Conservation (phyloP, 2,329 filamentous ascomycete species). For the Venturia nashicola region DNA sequence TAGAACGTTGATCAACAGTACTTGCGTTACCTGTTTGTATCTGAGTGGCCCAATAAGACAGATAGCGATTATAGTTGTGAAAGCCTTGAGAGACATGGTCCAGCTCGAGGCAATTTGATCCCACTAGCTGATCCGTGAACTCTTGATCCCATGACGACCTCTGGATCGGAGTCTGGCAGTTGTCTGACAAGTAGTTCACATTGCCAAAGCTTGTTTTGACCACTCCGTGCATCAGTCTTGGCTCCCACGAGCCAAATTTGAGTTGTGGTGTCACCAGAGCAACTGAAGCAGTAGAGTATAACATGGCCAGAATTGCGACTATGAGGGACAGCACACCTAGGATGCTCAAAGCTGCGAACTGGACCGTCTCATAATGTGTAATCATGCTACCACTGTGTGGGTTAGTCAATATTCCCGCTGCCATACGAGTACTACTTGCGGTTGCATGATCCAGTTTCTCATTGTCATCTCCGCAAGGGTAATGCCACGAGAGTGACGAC, state of each 20-base stretch:
- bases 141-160: slow-evolving; percentile 24
- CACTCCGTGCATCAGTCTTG: slow-evolving; percentile 38
- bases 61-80: slow-evolving; percentile 55
- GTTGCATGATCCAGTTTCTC: slow-evolving; percentile 51
- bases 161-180: slow-evolving; percentile 51
- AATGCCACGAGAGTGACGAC: slow-evolving; percentile 45
- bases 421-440: slow-evolving; percentile 32
- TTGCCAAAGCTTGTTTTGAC: slow-evolving; percentile 56
- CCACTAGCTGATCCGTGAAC: slow-evolving; percentile 13
- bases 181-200: slow-evolving; percentile 37
- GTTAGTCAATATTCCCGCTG: background rate
- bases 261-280: slow-evolving; percentile 64
- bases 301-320: slow-evolving; percentile 52
- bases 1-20: slow-evolving; percentile 28
- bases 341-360: slow-evolving; percentile 50
- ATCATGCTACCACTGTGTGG: slow-evolving; percentile 58
- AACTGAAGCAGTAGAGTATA: slow-evolving; percentile 68
- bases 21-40: slow-evolving; percentile 30
- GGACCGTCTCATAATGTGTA: slow-evolving; percentile 53
- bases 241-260: slow-evolving; percentile 42
- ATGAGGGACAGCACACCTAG: slow-evolving; percentile 53
- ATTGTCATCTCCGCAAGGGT: slow-evolving; percentile 68
- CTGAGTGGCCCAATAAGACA: slow-evolving; percentile 41
- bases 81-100: slow-evolving; percentile 58
- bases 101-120: slow-evolving; percentile 53